Evolutionary conservation across 305 asterid species (phyloP).

Genomic region (Rubia balearica): DNA sequence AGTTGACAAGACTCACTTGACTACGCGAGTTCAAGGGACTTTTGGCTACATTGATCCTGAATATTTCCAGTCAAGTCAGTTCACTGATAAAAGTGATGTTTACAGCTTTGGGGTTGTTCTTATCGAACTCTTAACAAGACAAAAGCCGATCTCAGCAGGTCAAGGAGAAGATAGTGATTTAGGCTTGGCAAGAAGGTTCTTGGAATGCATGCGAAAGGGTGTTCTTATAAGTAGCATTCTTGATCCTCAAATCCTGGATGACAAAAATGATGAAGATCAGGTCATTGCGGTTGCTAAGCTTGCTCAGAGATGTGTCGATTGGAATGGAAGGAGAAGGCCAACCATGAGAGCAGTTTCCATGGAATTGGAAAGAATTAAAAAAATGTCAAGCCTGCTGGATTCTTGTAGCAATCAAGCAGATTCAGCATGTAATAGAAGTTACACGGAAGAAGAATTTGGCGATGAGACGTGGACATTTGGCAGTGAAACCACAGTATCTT

Average conservation of each 20-base stretch:
- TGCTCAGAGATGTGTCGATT: not conserved
- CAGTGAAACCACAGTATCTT: not conserved
- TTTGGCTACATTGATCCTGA: constrained; percentile 7
- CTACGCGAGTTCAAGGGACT: constrained; percentile 2
- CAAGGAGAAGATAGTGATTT: not conserved
- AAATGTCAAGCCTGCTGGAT: not conserved
- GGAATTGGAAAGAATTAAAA: constrained; percentile 1
- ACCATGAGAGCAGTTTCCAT: not conserved
- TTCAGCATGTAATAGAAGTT: too few relatives aligned
- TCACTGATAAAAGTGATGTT: constrained; percentile 2
- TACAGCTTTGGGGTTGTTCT: constrained; percentile 5
- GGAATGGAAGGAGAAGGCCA: not conserved
- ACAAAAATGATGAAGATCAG: not conserved
- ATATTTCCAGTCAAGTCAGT: not conserved
- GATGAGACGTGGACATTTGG: not conserved
- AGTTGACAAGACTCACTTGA: constrained; percentile 4
- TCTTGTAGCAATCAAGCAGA: not conserved
- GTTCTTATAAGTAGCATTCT: not conserved
- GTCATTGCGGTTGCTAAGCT: not conserved
- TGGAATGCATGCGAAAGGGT: not conserved
- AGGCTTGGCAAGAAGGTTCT: not conserved
- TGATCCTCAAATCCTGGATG: not conserved
- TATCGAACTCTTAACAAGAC: constrained; percentile 6
- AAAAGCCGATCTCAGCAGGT: not conserved
- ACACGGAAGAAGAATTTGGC: not conserved